phyloP scores from a whole-genome alignment of 108 stramenopile species.

The Heterococcus sp. region DNA sequence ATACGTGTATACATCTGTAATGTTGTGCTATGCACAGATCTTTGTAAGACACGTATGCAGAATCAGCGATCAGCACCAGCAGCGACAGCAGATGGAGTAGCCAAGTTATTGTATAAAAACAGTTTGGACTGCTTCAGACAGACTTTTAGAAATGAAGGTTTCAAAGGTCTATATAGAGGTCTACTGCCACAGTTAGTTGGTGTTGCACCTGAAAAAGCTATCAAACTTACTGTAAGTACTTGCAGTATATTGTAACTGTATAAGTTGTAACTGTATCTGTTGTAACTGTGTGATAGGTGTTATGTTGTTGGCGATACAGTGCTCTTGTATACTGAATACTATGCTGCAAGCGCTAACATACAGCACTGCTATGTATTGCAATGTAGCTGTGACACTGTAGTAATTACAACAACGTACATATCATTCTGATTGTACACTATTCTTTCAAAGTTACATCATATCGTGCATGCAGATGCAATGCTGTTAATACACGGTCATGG shows the following conservation, averaged over 20 bases:
- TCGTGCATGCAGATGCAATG: too few species aligned
- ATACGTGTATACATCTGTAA: not conserved
- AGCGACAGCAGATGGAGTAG: not conserved
- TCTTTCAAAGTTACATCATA: too few species aligned
- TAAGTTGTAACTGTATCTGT: not conserved
- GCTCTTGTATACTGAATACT: not conserved
- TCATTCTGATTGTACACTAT: too few species aligned
- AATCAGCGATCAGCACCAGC: not conserved
- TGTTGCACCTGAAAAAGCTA: conserved; percentile 61
- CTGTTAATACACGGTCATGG: too few species aligned
- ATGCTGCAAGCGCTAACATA: too few species aligned
- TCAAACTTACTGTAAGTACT: conserved; percentile 49
- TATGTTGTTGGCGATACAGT: not conserved
- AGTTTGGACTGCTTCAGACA: conserved; percentile 55
- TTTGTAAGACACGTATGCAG: not conserved
- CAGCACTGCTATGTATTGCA: too few species aligned
- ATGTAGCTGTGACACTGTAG: too few species aligned
- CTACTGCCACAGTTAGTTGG: conserved; percentile 58
- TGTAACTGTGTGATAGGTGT: not conserved
- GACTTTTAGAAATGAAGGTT: conserved; percentile 38
- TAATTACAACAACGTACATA: too few species aligned
- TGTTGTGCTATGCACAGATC: not conserved
- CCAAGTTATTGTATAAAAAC: conserved; percentile 14
- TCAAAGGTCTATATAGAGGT: conserved; percentile 58
- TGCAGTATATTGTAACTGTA: not conserved